These are phyloP conservation scores for Dendrobium chrysotoxum DNA, from an alignment of 106 monocot species.

Conservation along the genomic window DNA sequence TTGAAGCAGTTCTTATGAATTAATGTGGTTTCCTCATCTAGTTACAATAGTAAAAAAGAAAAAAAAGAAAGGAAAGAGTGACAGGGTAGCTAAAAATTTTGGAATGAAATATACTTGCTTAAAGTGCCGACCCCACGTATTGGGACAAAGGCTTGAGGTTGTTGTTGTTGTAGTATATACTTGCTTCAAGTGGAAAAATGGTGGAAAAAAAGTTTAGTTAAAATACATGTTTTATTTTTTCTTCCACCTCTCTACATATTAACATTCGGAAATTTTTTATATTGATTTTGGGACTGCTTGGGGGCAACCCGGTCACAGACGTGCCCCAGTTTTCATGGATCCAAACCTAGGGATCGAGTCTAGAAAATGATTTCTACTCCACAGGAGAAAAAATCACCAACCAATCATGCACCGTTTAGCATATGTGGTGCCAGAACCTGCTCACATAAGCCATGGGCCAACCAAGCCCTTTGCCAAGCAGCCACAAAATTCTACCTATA, in stretches of 20 bases:
- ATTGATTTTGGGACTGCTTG: neutral
- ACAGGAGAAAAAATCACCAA: neutral
- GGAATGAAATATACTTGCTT: too few relatives aligned
- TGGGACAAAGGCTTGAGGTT: too few relatives aligned
- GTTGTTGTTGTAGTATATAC: too few relatives aligned
- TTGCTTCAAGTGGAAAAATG: too few relatives aligned
- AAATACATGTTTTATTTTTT: neutral
- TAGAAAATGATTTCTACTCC: neutral
- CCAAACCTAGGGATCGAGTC: neutral
- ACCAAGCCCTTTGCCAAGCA: neutral
- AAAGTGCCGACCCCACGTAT: too few relatives aligned
- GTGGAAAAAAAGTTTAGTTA: too few relatives aligned
- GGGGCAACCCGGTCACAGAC: too few relatives aligned
- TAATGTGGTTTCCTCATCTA: too few relatives aligned
- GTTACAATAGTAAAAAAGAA: too few relatives aligned
- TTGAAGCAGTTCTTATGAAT: too few relatives aligned
- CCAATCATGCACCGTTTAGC: neutral
- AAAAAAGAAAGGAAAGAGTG: too few relatives aligned
- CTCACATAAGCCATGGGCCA: neutral
- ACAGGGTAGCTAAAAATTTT: too few relatives aligned
- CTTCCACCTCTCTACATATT: neutral
- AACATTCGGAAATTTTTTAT: neutral
- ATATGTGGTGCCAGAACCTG: neutral
- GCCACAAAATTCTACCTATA: neutral
- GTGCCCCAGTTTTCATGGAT: neutral